Conservation (phyloP, 139 green algal genomes). For the Chlorella sp. region DNA sequence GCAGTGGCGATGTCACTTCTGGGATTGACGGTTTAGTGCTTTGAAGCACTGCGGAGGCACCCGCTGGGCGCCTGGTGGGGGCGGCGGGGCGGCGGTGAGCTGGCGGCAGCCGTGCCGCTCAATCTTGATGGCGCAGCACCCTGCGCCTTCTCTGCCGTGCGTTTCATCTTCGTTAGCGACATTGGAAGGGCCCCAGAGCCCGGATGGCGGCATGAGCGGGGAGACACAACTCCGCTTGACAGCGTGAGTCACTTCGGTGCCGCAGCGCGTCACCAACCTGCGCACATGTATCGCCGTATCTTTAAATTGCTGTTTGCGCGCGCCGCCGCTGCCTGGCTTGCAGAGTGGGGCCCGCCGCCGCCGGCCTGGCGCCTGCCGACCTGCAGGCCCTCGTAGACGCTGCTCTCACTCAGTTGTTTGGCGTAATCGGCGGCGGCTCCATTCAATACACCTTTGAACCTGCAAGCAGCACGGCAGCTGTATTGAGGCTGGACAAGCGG, state of each 20-base stretch:
- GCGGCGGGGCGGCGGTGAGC: too few species aligned
- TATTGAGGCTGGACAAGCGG: slow-evolving; percentile 8
- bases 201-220: neutral
- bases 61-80: too few species aligned
- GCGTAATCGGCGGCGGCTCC: neutral
- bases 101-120: too few species aligned
- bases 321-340: neutral
- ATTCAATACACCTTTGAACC: neutral
- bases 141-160: too few species aligned
- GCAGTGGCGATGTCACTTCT: too few species aligned
- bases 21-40: too few species aligned
- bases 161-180: too few species aligned
- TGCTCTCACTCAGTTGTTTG: slow-evolving; percentile 5
- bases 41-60: too few species aligned
- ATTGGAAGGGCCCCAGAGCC: too few species aligned
- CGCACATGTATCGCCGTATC: neutral
- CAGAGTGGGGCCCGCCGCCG: neutral
- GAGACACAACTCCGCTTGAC: neutral
- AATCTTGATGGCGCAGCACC: too few species aligned
- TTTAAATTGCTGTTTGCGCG: neutral
- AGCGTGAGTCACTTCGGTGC: neutral
- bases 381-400: neutral
- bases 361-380: neutral
- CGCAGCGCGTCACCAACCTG: neutral
- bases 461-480: neutral